phyloP scores from a whole-genome alignment of 148 eudicot species.

The Euryodendron excelsum region DNA sequence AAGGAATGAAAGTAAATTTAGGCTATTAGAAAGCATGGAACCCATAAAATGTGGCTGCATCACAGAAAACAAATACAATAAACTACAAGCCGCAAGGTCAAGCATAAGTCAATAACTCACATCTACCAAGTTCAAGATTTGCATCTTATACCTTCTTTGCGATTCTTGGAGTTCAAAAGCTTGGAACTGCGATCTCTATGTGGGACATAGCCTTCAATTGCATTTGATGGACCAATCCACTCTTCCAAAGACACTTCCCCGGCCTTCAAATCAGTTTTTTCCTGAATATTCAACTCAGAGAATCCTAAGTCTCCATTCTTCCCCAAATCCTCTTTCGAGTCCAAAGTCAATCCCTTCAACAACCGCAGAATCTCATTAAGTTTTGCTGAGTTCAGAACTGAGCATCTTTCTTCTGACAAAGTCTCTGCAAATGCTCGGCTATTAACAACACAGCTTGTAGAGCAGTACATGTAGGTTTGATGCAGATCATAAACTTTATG shows the following conservation, averaged over 20 bases:
- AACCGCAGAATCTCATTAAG: conserved; percentile 49
- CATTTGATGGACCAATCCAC: conserved; percentile 86
- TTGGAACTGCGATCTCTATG: conserved; percentile 38
- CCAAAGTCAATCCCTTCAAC: conserved; percentile 45
- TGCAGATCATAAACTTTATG: conserved; percentile 90
- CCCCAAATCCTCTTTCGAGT: conserved; percentile 37
- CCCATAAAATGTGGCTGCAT: not conserved
- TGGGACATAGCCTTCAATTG: conserved; percentile 94
- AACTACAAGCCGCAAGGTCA: not conserved
- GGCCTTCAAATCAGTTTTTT: conserved; percentile 41
- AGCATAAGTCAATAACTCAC: not conserved
- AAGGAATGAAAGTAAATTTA: not conserved
- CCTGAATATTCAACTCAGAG: conserved; percentile 61
- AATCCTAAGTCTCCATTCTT: conserved; percentile 42
- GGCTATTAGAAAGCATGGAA: not conserved
- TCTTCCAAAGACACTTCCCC: conserved; percentile 66
- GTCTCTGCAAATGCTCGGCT: conserved; percentile 67
- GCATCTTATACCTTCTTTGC: conserved; percentile 37
- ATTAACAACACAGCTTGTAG: conserved; percentile 61
- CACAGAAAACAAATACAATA: not conserved
- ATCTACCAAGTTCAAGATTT: not conserved
- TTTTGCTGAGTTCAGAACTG: conserved; percentile 41
- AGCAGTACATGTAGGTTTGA: conserved; percentile 79
- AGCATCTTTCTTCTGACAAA: conserved; percentile 63
- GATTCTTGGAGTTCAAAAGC: conserved; percentile 21